Evolutionary conservation across 352 stramenopile genomes (phyloP).

Genomic region (Phytophthora megakarya): DNA sequence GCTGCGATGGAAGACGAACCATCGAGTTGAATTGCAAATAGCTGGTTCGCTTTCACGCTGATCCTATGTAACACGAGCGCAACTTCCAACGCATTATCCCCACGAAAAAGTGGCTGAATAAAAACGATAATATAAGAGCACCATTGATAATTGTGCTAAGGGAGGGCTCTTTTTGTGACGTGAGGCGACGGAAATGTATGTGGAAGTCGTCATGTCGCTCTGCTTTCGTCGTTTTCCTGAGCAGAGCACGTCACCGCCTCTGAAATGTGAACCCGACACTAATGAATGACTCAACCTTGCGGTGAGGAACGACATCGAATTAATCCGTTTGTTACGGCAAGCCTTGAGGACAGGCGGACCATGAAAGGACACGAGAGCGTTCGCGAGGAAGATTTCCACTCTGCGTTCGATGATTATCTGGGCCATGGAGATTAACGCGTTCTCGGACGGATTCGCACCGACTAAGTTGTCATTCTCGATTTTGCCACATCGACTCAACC

Average conservation of each 20-base stretch:
- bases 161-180: too few species aligned
- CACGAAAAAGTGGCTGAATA: too few species aligned
- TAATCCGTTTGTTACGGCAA: conserved; percentile 25
- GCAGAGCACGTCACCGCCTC: conserved; percentile 3
- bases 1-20: background rate
- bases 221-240: conserved; percentile 1
- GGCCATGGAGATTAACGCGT: background rate
- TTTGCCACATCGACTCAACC: conserved; percentile 35
- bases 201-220: too few species aligned
- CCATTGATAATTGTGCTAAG: too few species aligned
- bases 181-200: too few species aligned
- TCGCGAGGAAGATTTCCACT: conserved; percentile 19
- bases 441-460: background rate
- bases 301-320: conserved; percentile 6
- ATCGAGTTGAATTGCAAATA: too few species aligned
- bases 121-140: too few species aligned
- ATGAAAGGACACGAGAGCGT: conserved; percentile 3
- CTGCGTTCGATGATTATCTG: conserved; percentile 1
- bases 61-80: conserved; percentile 4
- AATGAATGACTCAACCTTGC: conserved; percentile 13
- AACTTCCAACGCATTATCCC: too few species aligned
- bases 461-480: conserved; percentile 31
- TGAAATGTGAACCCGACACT: conserved; percentile 30
- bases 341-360: conserved; percentile 30
- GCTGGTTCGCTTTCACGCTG: too few species aligned